These are phyloP conservation scores for Hanseniaspora valbyensis DNA, from an alignment of 805 yeast species.

Conservation along the genomic window DNA sequence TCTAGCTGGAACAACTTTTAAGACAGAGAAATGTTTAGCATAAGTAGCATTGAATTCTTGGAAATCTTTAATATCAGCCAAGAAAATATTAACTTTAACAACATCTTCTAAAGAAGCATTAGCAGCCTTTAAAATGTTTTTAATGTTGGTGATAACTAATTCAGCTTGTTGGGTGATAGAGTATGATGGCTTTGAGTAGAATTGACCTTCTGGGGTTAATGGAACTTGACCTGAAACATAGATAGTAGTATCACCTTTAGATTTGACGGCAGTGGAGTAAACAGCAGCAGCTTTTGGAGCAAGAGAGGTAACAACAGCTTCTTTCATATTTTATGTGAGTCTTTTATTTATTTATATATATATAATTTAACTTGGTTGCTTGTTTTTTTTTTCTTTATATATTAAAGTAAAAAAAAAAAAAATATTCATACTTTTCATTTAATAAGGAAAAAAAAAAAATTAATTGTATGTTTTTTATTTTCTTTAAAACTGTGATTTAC, in stretches of 20 bases:
- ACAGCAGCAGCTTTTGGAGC: conserved; percentile 98
- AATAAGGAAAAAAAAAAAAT: too few species aligned
- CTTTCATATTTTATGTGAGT: conserved; percentile 21
- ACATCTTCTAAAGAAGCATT: conserved; percentile 65
- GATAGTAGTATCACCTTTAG: conserved; percentile 43
- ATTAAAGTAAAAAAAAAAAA: not conserved
- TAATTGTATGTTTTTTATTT: too few species aligned
- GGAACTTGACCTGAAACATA: conserved; percentile 89
- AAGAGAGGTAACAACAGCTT: conserved; percentile 37
- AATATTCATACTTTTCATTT: too few species aligned
- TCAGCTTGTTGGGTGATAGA: conserved; percentile 58
- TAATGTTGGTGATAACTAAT: conserved; percentile 48
- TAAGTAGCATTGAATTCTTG: conserved; percentile 69
- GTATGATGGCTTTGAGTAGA: conserved; percentile 41
- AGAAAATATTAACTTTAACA: conserved; percentile 54
- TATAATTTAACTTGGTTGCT: not conserved
- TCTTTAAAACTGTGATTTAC: too few species aligned
- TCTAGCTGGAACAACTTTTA: conserved; percentile 65
- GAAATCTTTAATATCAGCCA: conserved; percentile 74
- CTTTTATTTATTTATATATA: too few species aligned
- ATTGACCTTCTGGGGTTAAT: conserved; percentile 59
- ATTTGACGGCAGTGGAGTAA: conserved; percentile 88
- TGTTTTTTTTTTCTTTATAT: not conserved
- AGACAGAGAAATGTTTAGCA: conserved; percentile 50
- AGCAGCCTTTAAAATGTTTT: conserved; percentile 61